phyloP scores from a whole-genome alignment of 768 basidiomycete species.

The Collybiopsis confluens region DNA sequence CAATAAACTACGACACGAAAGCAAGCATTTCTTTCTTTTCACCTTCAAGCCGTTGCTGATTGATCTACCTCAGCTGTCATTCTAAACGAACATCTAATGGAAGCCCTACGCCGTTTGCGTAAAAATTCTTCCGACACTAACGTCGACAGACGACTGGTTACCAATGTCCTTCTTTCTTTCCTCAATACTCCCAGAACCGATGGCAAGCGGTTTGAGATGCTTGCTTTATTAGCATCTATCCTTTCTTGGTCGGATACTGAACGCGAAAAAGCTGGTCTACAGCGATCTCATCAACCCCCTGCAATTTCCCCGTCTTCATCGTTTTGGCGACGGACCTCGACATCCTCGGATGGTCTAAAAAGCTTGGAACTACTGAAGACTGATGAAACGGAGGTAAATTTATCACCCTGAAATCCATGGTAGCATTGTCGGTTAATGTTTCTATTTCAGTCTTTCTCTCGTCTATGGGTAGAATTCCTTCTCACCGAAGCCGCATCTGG shows the following conservation, averaged over 20 bases:
- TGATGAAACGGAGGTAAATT: conserved; percentile 76
- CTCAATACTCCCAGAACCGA: conserved; percentile 88
- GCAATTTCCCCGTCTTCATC: conserved; percentile 19
- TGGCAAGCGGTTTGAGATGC: conserved; percentile 95
- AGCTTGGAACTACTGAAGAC: conserved; percentile 65
- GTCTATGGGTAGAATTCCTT: conserved; percentile 96
- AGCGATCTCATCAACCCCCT: conserved; percentile 34
- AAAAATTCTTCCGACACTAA: conserved; percentile 85
- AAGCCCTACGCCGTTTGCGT: conserved; percentile 91
- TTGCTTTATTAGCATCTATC: conserved; percentile 81
- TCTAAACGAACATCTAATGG: conserved; percentile 95
- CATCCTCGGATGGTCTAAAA: conserved; percentile 32
- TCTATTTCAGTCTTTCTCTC: conserved; percentile 79
- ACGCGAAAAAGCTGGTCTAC: conserved; percentile 86
- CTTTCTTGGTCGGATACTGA: conserved; percentile 92
- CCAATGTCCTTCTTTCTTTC: conserved; percentile 89
- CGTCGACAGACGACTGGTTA: conserved; percentile 91
- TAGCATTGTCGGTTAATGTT: neutral
- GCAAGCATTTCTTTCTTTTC: conserved; percentile 34
- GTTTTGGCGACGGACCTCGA: conserved; percentile 39
- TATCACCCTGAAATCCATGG: neutral
- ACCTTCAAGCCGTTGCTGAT: conserved; percentile 7
- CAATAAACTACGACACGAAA: conserved; percentile 93
- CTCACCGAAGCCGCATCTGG: conserved; percentile 79
- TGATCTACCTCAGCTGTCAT: conserved; percentile 74